Conservation (phyloP, 352 stramenopile species). For the Pythium graminicola region DNA sequence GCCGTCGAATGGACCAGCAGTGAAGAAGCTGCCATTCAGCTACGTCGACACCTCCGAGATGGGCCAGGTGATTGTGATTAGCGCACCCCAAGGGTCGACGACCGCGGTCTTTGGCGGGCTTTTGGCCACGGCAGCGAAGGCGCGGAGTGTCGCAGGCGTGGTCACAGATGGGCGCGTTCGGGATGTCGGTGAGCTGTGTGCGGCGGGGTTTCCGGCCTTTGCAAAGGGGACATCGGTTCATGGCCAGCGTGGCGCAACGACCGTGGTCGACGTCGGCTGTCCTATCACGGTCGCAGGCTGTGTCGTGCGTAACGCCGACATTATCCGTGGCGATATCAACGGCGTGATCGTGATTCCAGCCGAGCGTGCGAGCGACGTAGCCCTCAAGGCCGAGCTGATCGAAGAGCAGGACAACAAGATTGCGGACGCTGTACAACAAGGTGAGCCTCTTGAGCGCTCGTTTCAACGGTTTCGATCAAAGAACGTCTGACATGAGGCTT, state of each 20-base stretch:
- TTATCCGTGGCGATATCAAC: constrained; percentile 79
- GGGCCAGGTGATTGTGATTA: constrained; percentile 77
- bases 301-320: constrained; percentile 70
- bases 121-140: constrained; percentile 64
- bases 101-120: constrained; percentile 67
- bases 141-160: constrained; percentile 49
- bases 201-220: constrained; percentile 66
- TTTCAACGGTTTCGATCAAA: constrained; percentile 76
- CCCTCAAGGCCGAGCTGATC: constrained; percentile 63
- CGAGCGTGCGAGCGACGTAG: constrained; percentile 64
- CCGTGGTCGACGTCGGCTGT: constrained; percentile 61
- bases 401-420: constrained; percentile 80
- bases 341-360: constrained; percentile 71
- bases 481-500: constrained; percentile 47
- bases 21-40: constrained; percentile 66
- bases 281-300: constrained; percentile 65
- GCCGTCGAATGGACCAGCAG: constrained; percentile 45
- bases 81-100: constrained; percentile 40
- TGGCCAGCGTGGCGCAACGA: constrained; percentile 45
- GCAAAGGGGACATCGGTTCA: constrained; percentile 67
- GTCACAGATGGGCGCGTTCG: constrained; percentile 72
- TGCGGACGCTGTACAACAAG: constrained; percentile 68
- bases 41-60: constrained; percentile 73
- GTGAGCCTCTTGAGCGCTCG: constrained; percentile 62
- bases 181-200: constrained; percentile 65